Evolutionary conservation across 208 protist species (phyloP).

Genomic region (Trypanosoma scelopori): DNA sequence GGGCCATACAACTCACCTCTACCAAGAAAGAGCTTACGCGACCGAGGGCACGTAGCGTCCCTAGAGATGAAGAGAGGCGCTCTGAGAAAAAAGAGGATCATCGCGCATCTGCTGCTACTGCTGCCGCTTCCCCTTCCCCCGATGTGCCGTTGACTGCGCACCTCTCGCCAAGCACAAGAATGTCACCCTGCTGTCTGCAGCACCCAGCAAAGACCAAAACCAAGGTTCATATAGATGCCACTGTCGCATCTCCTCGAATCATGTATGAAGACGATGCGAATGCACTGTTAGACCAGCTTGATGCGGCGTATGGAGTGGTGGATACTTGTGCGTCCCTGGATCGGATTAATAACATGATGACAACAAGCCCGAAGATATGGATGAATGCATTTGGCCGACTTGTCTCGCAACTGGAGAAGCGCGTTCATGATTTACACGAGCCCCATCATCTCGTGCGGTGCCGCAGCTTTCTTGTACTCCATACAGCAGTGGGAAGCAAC

Average conservation of each 20-base stretch:
- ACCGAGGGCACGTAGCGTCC: neutral
- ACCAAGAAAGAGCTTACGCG: neutral
- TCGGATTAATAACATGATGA: constrained; percentile 17
- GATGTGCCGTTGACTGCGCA: no score
- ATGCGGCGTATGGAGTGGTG: neutral
- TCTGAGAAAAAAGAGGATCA: neutral
- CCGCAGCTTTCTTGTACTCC: constrained; percentile 35
- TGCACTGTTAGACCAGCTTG: constrained; percentile 16
- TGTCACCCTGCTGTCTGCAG: no score
- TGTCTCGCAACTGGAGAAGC: constrained; percentile 34
- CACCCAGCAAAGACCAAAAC: no score
- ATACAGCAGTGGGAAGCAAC: constrained; percentile 23
- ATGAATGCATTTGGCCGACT: constrained; percentile 18
- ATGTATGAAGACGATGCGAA: neutral
- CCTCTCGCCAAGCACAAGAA: no score
- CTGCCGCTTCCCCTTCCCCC: neutral
- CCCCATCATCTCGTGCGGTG: constrained; percentile 44
- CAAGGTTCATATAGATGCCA: no score
- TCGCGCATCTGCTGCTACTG: neutral
- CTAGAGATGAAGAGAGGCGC: no score
- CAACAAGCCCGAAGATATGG: constrained; percentile 16
- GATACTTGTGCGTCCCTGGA: constrained; percentile 23
- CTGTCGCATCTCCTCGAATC: neutral
- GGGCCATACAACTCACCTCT: neutral
- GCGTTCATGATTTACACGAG: constrained; percentile 26